A percentile compares a stretch with the other conserved stretches of the same genome.
Evolutionary conservation across 495 filamentous ascomycete species (phyloP).

Genomic region (Rusavskia elegans): DNA sequence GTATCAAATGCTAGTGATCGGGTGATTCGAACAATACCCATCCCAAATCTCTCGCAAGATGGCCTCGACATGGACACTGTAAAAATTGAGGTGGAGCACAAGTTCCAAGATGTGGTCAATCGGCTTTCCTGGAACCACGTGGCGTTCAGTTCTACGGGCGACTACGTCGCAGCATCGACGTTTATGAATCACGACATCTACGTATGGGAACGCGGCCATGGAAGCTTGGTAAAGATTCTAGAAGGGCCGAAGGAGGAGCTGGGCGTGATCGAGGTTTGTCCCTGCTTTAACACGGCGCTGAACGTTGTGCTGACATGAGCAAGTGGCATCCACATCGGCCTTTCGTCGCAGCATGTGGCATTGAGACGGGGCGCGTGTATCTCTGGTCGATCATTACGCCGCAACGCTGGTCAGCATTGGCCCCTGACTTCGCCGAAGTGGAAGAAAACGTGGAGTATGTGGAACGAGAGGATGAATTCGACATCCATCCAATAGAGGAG

Average conservation of each 20-base stretch:
- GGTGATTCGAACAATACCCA: conserved; percentile 75
- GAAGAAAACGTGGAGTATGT: conserved; percentile 97
- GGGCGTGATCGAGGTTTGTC: conserved; percentile 56
- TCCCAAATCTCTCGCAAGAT: conserved; percentile 43
- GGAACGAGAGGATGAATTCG: conserved; percentile 92
- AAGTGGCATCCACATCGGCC: conserved; percentile 85
- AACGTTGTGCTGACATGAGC: not conserved
- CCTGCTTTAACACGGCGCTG: not conserved
- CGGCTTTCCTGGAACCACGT: conserved; percentile 90
- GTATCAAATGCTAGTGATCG: conserved; percentile 84
- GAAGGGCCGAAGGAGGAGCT: conserved; percentile 92
- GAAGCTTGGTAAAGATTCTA: conserved; percentile 88
- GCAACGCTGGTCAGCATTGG: conserved; percentile 91
- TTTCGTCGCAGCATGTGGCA: conserved; percentile 72
- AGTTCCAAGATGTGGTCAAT: conserved; percentile 96
- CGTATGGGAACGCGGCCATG: conserved; percentile 89
- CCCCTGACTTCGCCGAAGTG: conserved; percentile 91
- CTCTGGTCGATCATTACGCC: conserved; percentile 86
- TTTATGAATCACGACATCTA: conserved; percentile 97
- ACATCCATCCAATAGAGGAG: conserved; percentile 90
- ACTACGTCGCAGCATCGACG: conserved; percentile 83
- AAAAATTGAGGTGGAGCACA: conserved; percentile 84
- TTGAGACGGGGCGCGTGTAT: conserved; percentile 79
- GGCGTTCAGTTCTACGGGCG: conserved; percentile 79
- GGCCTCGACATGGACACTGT: conserved; percentile 37